Percentiles rank a stretch among this genome's conserved stretches.
phyloP scores from a whole-genome alignment of 352 stramenopile species.

The Phytophthora meadii region DNA sequence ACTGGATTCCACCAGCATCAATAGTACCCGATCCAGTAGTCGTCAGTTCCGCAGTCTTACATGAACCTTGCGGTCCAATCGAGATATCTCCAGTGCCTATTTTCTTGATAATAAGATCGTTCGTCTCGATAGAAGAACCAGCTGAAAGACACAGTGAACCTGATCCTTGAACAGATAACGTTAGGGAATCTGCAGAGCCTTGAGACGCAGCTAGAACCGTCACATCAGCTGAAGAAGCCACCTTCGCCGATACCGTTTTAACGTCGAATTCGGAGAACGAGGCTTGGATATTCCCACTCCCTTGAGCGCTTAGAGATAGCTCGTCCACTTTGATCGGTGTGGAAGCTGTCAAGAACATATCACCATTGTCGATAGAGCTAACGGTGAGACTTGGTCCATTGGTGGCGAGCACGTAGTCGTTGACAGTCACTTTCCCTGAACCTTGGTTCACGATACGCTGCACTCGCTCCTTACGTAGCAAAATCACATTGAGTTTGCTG shows the following conservation, averaged over 20 bases:
- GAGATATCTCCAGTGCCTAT: constrained; percentile 20
- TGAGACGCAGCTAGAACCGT: constrained; percentile 4
- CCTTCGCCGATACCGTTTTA: constrained; percentile 9
- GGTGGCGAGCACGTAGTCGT: constrained; percentile 17
- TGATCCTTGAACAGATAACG: constrained; percentile 12
- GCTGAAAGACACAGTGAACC: constrained; percentile 22
- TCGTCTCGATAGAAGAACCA: constrained; percentile 10
- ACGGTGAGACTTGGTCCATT: constrained; percentile 20
- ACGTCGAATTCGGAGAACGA: constrained; percentile 25
- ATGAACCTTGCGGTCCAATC: constrained; percentile 20
- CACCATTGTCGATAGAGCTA: constrained; percentile 13
- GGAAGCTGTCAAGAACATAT: constrained; percentile 12
- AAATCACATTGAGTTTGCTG: constrained; percentile 21
- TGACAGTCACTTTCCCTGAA: constrained; percentile 22
- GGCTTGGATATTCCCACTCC: constrained; percentile 22
- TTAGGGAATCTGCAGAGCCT: background rate
- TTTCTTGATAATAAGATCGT: constrained; percentile 13
- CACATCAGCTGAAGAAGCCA: constrained; percentile 8
- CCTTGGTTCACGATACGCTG: constrained; percentile 24
- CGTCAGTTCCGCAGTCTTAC: constrained; percentile 18
- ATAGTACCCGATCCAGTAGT: constrained; percentile 20
- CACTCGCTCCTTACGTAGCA: constrained; percentile 22
- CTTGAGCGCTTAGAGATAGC: constrained; percentile 15
- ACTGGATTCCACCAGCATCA: constrained; percentile 29
- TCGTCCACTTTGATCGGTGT: constrained; percentile 13